These are phyloP conservation scores for Trichothecium roseum DNA, from an alignment of 2,329 filamentous ascomycete genomes.

Conservation along the genomic window DNA sequence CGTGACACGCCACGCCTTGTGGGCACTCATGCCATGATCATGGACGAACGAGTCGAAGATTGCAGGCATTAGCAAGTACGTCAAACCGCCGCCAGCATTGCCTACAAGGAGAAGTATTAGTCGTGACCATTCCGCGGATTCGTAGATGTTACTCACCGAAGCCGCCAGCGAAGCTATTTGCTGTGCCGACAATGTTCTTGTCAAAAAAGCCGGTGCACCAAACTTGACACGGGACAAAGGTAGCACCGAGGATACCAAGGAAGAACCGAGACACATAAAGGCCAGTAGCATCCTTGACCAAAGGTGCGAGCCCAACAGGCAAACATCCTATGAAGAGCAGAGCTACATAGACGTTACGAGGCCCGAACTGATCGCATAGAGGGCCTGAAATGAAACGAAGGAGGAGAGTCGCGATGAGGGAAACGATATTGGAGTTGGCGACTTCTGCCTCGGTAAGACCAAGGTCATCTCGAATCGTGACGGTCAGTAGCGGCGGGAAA, in stretches of 20 bases:
- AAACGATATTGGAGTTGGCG: slow-evolving; percentile 85
- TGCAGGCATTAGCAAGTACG: slow-evolving; percentile 89
- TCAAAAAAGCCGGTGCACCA: slow-evolving; percentile 93
- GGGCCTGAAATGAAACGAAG: slow-evolving; percentile 72
- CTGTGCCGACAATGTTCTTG: slow-evolving; percentile 81
- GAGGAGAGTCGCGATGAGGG: slow-evolving; percentile 58
- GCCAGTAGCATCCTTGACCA: slow-evolving; percentile 51
- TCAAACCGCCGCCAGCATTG: slow-evolving; percentile 81
- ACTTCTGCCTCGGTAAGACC: slow-evolving; percentile 60
- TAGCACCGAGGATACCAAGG: slow-evolving; percentile 66
- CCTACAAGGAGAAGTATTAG: slow-evolving; percentile 30
- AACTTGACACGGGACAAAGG: slow-evolving; percentile 80
- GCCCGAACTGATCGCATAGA: slow-evolving; percentile 76
- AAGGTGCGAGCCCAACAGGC: slow-evolving; percentile 72
- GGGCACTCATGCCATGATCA: slow-evolving; percentile 46
- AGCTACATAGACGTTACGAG: slow-evolving; percentile 69
- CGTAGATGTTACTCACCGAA: slow-evolving; percentile 54
- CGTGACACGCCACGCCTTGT: slow-evolving; percentile 72
- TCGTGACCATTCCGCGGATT: not conserved
- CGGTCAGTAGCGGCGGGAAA: slow-evolving; percentile 70
- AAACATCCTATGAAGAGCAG: slow-evolving; percentile 68
- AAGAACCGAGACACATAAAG: slow-evolving; percentile 71
- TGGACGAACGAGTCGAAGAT: slow-evolving; percentile 68
- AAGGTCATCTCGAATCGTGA: slow-evolving; percentile 73
- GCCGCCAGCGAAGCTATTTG: slow-evolving; percentile 76